Base-by-base conservation (phyloP, 768 basidiomycete species). In the Strobilomyces confusus region DNA sequence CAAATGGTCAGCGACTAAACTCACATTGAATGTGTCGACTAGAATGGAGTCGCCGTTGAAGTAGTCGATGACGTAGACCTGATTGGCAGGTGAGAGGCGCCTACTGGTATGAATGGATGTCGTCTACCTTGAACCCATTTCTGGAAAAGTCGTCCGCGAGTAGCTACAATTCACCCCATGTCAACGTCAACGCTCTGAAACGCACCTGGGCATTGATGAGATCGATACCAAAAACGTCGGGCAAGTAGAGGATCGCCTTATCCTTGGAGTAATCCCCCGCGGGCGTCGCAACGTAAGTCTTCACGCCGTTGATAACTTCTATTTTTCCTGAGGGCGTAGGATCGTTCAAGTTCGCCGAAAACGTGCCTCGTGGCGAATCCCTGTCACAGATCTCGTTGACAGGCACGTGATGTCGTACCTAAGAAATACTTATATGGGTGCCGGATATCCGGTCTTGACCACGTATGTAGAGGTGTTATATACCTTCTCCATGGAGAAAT, bases 201-300 rank as follows among this genome's bases (percentile, higher is more conserved):
- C 73, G 5, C 38, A 80, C 81, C 65, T 73, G 63, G 34, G 66
- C 48, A 58, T 85, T 84, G 63, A 65, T 38, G 11, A 82, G 66
- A 22, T 76, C 69, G 23, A 75, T 61, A 9, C 82, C 83, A 52
- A 80, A 82, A 43, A 75, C 69, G 56, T 83, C 84, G 4, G 79
- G 51, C 23, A 85, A 63, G 70, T 72, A 80, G 25, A 86, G 73
- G 44, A 86, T 49, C 25, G 75, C 80, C 63, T 83, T 84, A 58
- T 78, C 73, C 66, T 81, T 79, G 49, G 76, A 67, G 54, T 80
- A 82, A 36, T 77, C 76, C 3, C 60, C 58, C 1, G 72, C 64
- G 13, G 84, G 84, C 1, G 77, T 81, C 1, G 79, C 77, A 47
- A 83, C 72, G 55, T 26, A 26, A 26, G 26, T 26, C 8, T 26